Evolutionary conservation across 2,329 filamentous ascomycete genomes (phyloP), one percentile per base, ranked within the genome.

Genomic region (Diaporthe sp.): DNA sequence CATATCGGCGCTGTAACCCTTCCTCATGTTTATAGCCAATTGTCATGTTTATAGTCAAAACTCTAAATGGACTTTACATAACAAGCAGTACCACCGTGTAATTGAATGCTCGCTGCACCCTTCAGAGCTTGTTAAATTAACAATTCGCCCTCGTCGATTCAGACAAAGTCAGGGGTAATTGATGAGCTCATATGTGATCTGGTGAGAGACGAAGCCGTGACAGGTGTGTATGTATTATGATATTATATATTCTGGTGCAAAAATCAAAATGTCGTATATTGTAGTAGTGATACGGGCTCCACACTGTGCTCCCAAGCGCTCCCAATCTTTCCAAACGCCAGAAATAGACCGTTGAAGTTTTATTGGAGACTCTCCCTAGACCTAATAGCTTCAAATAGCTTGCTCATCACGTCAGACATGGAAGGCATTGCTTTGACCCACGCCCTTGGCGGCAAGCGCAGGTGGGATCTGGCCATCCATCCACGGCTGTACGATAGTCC

Each of bases 401-500:
- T 42, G 15, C 5, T 42, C 40, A 42, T 42, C 40, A 42, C 40
- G 40, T 3, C 40, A 13, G 15, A 42, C 5, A 17, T 42, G 40
- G 40, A 7, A 13, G 19, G 40, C 40, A 42, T 42, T 42, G 15
- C 40, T 42, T 42, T 42, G 40, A 42, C 40, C 40, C 40, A 42
- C 8, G 40, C 40, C 40, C 40, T 50, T 55, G 9, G 28, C 54
- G 15, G 52, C 64, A 17, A 57, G 50, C 9, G 67, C 33, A 33
- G 55, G 42, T 6, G 71, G 55, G 13, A 35, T 35, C 19, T 57
- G 22, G 9, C 30, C 42, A 35, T 40, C 40, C 72, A 73, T 77
- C 74, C 76, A 77, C 19, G 60, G 75, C 74, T 78, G 77, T 3
- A 69, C 15, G 6, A 76, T 78, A 17, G 77, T 77, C 81, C 80